Conservation (phyloP, 805 yeast species). For the Cyberlindnera sargentensis region DNA sequence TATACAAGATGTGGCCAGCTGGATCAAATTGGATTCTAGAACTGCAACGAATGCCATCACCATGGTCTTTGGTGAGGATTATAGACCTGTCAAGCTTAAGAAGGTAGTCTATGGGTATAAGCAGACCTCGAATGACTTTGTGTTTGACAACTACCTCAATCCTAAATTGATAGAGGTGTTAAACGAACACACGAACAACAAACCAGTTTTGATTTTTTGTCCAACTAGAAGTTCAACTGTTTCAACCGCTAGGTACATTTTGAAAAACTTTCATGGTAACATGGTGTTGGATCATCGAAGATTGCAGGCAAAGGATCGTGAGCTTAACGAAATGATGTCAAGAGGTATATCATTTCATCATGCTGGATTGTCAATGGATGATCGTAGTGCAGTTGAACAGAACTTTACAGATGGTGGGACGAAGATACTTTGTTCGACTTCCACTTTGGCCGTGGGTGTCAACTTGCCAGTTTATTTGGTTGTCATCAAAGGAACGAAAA, state of each 20-base stretch:
- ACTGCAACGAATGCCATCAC: constrained; percentile 26
- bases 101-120: constrained; percentile 38
- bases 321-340: constrained; percentile 18
- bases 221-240: constrained; percentile 44
- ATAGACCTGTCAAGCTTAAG: constrained; percentile 36
- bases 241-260: constrained; percentile 37
- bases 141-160: constrained; percentile 39
- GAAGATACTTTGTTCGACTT: constrained; percentile 45
- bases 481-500: constrained; percentile 54
- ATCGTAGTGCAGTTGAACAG: constrained; percentile 39
- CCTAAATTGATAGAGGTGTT: constrained; percentile 35
- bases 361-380: constrained; percentile 46
- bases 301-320: constrained; percentile 20
- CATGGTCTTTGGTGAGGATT: constrained; percentile 39
- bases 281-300: background rate
- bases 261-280: constrained; percentile 11
- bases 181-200: constrained; percentile 29
- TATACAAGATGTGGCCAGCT: constrained; percentile 37
- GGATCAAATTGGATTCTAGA: constrained; percentile 30
- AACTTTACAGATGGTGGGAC: constrained; percentile 36
- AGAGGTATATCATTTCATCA: constrained; percentile 49
- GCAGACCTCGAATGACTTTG: constrained; percentile 37
- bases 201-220: constrained; percentile 45
- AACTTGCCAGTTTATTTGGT: constrained; percentile 57
- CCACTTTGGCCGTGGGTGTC: constrained; percentile 56